Conservation (phyloP, 345 rosid species). For the Chamaenerion angustifolium region DNA sequence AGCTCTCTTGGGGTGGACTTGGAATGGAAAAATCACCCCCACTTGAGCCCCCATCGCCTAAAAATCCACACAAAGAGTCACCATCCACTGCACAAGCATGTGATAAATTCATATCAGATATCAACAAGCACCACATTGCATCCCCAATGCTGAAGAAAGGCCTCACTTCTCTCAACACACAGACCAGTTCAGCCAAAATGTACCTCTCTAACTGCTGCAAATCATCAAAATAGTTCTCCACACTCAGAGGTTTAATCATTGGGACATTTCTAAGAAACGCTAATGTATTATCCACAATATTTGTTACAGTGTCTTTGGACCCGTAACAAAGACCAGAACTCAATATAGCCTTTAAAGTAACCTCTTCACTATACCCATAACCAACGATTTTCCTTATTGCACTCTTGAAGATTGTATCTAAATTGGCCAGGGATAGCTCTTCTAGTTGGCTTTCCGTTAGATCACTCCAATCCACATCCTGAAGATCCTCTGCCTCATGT, state of each 20-base stretch:
- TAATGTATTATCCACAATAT: conserved; percentile 61
- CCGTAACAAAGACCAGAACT: conserved; percentile 64
- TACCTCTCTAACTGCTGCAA: conserved; percentile 66
- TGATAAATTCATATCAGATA: conserved; percentile 89
- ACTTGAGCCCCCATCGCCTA: conserved; percentile 22
- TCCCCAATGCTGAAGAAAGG: conserved; percentile 82
- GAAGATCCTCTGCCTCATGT: conserved; percentile 35
- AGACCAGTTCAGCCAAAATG: conserved; percentile 76
- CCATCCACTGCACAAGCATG: conserved; percentile 89
- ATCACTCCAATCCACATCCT: conserved; percentile 71
- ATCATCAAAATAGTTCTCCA: conserved; percentile 43
- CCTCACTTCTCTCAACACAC: conserved; percentile 68
- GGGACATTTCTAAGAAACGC: conserved; percentile 47
- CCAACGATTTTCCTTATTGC: conserved; percentile 46
- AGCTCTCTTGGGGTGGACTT: conserved; percentile 21
- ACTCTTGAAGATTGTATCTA: conserved; percentile 50
- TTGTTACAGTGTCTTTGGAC: conserved; percentile 43
- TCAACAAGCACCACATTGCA: conserved; percentile 95
- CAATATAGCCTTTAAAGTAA: conserved; percentile 45
- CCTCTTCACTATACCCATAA: conserved; percentile 44
- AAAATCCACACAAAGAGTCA: conserved; percentile 34
- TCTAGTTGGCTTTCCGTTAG: conserved; percentile 60
- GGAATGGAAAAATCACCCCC: conserved; percentile 11
- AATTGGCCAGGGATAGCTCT: conserved; percentile 53
- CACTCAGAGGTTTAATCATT: conserved; percentile 25